These are phyloP conservation scores for Penicillium hordei DNA, from an alignment of 2,329 filamentous ascomycete species.

Conservation along the genomic window DNA sequence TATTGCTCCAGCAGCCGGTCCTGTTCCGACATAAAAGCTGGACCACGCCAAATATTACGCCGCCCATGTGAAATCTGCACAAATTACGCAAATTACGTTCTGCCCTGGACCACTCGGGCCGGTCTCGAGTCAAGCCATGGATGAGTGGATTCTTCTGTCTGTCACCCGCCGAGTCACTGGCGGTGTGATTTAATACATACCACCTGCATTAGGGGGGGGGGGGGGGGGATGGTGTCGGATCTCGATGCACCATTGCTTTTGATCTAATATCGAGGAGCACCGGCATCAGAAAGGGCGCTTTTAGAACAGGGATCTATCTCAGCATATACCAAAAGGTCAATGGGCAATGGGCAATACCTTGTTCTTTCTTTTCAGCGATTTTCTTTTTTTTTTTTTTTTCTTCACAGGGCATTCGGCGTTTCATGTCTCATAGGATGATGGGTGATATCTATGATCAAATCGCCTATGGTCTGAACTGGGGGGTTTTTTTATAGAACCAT, in stretches of 20 bases:
- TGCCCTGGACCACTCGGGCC: constrained; percentile 16
- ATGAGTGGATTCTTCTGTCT: constrained; percentile 4
- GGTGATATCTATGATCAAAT: constrained; percentile 14
- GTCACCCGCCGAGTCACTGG: constrained; percentile 3
- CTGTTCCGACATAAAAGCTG: background rate
- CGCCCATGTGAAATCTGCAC: constrained; percentile 1
- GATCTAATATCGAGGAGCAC: constrained; percentile 15
- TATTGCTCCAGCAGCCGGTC: constrained; percentile 15
- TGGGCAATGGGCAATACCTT: constrained; percentile 14
- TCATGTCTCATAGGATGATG: constrained; percentile 13
- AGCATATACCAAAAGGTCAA: constrained; percentile 17
- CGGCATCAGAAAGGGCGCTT: constrained; percentile 14
- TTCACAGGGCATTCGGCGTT: constrained; percentile 21
- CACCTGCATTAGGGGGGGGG: constrained; percentile 6
- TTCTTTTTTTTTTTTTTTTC: constrained; percentile 7
- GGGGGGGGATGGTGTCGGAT: background rate
- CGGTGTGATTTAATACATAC: constrained; percentile 19
- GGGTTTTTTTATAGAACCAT: background rate
- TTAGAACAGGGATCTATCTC: constrained; percentile 16
- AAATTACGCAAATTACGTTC: constrained; percentile 1
- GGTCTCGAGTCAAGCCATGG: constrained; percentile 20
- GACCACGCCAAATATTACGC: background rate
- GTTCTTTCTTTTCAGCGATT: constrained; percentile 25
- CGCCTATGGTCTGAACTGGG: background rate
- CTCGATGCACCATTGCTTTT: constrained; percentile 3